phyloP scores from a whole-genome alignment of 148 eudicot genomes.

The Cornus florida region DNA sequence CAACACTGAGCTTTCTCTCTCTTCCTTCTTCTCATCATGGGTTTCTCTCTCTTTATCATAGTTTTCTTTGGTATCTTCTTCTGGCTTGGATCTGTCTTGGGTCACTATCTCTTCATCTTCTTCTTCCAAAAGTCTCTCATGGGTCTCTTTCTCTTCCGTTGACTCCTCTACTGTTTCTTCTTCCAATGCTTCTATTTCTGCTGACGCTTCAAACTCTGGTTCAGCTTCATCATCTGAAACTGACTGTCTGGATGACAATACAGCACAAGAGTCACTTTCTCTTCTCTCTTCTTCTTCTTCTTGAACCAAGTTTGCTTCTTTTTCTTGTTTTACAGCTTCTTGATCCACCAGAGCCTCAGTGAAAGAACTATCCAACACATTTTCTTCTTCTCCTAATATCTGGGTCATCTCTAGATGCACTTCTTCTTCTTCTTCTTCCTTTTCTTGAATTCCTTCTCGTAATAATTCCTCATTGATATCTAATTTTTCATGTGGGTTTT shows the following conservation, averaged over 20 bases:
- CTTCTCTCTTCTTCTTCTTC: slow-evolving; percentile 18
- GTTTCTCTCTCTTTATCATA: slow-evolving; percentile 13
- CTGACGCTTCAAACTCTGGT: not conserved
- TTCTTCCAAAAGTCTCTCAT: slow-evolving; percentile 8
- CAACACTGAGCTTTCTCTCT: slow-evolving; percentile 24
- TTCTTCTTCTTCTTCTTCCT: not conserved
- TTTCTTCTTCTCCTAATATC: not conserved
- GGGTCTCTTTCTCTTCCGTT: slow-evolving; percentile 1
- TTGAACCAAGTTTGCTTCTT: slow-evolving; percentile 11
- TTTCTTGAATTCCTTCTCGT: slow-evolving; percentile 5
- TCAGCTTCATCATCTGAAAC: slow-evolving; percentile 1
- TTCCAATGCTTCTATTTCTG: slow-evolving; percentile 15
- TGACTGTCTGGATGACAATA: not conserved
- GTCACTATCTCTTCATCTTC: slow-evolving; percentile 1
- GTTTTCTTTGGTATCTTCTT: not conserved
- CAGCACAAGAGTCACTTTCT: slow-evolving; percentile 5
- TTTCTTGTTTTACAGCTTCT: slow-evolving; percentile 9
- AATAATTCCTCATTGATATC: not conserved
- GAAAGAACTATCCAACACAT: not conserved
- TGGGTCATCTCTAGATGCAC: not conserved
- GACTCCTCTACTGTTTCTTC: not conserved
- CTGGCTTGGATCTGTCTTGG: slow-evolving; percentile 3
- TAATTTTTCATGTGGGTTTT: too few species aligned
- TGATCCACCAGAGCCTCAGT: not conserved
- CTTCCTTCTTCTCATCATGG: not conserved